These are phyloP conservation scores for Straminergon stramineum DNA, from an alignment of 225 moss, liverwort and hornwort species.

Conservation along the genomic window DNA sequence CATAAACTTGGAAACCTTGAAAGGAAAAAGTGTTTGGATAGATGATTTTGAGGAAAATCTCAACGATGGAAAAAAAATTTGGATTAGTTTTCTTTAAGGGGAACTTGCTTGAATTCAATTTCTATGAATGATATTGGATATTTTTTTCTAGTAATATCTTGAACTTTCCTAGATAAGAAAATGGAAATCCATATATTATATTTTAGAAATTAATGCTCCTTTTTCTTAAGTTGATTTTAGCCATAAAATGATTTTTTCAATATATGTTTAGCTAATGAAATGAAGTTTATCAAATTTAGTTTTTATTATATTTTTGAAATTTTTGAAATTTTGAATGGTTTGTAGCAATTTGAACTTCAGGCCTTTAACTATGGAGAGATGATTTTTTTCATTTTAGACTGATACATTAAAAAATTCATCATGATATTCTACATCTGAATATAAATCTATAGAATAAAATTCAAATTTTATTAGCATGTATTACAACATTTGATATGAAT, in stretches of 20 bases:
- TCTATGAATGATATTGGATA: not conserved
- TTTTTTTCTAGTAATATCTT: not conserved
- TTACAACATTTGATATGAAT: too few relatives aligned
- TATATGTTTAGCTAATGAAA: not conserved
- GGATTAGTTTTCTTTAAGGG: not conserved
- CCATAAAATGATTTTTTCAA: not conserved
- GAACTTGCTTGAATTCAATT: not conserved
- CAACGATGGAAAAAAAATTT: fast-evolving
- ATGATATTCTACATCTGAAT: too few relatives aligned
- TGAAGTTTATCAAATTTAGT: too few relatives aligned
- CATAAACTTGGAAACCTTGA: not conserved
- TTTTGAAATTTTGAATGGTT: too few relatives aligned
- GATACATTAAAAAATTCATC: too few relatives aligned
- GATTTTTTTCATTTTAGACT: too few relatives aligned
- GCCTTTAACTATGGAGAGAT: too few relatives aligned
- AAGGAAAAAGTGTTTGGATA: fast-evolving
- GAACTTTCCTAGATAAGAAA: not conserved
- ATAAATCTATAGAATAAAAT: too few relatives aligned
- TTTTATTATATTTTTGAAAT: too few relatives aligned
- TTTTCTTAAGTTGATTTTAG: not conserved
- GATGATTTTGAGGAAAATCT: not conserved
- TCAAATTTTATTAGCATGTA: too few relatives aligned
- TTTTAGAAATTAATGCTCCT: not conserved
- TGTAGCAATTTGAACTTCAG: too few relatives aligned
- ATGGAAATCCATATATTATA: fast-evolving